Evolutionary conservation across 768 basidiomycete species (phyloP).

Genomic region (Trametes sanguinea): DNA sequence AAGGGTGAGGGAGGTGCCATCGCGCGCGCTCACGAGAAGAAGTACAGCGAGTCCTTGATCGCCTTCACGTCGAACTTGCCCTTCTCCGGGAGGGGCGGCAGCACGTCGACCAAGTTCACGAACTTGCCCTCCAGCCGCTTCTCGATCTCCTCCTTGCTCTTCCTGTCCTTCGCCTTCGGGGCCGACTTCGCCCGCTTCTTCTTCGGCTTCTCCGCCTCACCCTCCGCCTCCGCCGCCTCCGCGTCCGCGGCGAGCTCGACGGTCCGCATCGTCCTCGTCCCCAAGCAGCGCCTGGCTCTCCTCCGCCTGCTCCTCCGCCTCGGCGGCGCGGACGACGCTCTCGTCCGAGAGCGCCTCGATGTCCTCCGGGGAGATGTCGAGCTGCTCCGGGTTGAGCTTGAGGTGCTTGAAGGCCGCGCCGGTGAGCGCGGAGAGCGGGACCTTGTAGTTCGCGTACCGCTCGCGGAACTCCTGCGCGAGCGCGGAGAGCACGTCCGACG

Average conservation of each 20-base stretch:
- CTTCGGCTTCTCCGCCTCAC: constrained; percentile 22
- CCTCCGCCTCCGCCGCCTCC: not conserved
- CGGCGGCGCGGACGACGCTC: constrained; percentile 9
- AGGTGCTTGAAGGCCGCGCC: constrained; percentile 21
- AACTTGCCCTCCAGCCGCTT: constrained; percentile 49
- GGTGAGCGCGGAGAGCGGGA: constrained; percentile 57
- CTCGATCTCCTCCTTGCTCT: constrained; percentile 14
- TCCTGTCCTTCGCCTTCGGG: constrained; percentile 14
- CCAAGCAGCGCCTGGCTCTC: constrained; percentile 30
- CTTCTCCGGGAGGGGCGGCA: constrained; percentile 83
- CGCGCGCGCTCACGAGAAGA: constrained; percentile 73
- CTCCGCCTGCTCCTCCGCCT: constrained; percentile 21
- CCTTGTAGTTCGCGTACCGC: constrained; percentile 73
- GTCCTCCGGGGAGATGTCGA: not conserved
- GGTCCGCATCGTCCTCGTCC: constrained; percentile 30
- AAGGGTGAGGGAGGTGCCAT: not conserved
- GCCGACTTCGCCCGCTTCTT: constrained; percentile 22
- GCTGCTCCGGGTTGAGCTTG: not conserved
- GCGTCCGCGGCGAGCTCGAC: constrained; percentile 17
- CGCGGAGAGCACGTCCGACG: constrained; percentile 75
- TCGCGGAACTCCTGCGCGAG: constrained; percentile 77
- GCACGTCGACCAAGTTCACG: constrained; percentile 68
- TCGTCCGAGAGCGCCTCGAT: constrained; percentile 32
- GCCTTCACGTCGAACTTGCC: constrained; percentile 82
- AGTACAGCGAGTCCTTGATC: constrained; percentile 84